A percentile compares a stretch with the other conserved stretches of the same genome.
Evolutionary conservation across 805 yeast genomes (phyloP).

Genomic region (Metschnikowia shivogae): DNA sequence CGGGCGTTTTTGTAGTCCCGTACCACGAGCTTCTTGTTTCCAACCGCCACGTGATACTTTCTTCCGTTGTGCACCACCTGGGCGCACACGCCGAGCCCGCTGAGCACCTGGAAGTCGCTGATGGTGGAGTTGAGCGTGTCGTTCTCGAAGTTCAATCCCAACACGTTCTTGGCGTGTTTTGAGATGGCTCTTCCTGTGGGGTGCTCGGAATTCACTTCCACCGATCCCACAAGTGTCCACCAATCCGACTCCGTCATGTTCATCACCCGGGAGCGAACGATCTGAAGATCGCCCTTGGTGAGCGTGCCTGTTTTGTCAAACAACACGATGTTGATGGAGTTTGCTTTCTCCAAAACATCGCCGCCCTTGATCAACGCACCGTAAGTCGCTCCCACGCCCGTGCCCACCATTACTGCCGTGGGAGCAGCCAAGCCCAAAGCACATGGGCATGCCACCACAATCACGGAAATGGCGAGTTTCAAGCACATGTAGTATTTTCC

Average conservation of each 20-base stretch:
- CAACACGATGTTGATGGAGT: conserved; percentile 57
- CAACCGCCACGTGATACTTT: conserved; percentile 33
- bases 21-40: conserved; percentile 45
- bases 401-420: conserved; percentile 98
- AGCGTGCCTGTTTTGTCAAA: conserved; percentile 97
- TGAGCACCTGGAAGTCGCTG: conserved; percentile 31
- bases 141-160: conserved; percentile 31
- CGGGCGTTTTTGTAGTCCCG: conserved; percentile 17
- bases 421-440: conserved; percentile 97
- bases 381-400: conserved; percentile 88
- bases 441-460: conserved; percentile 98
- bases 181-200: conserved; percentile 78
- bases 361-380: conserved; percentile 95
- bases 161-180: conserved; percentile 25
- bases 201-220: conserved; percentile 77
- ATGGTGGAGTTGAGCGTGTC: conserved; percentile 26
- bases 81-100: conserved; percentile 47
- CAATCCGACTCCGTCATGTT: conserved; percentile 23
- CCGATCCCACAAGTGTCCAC: conserved; percentile 54
- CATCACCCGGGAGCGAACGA: conserved; percentile 14
- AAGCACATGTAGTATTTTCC: conserved; percentile 66
- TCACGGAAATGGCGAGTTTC: conserved; percentile 80
- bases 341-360: conserved; percentile 73
- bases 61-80: conserved; percentile 17
- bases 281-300: conserved; percentile 75